Conservation (phyloP, 805 yeast genomes). For the Yamadazyma tumulicola region DNA sequence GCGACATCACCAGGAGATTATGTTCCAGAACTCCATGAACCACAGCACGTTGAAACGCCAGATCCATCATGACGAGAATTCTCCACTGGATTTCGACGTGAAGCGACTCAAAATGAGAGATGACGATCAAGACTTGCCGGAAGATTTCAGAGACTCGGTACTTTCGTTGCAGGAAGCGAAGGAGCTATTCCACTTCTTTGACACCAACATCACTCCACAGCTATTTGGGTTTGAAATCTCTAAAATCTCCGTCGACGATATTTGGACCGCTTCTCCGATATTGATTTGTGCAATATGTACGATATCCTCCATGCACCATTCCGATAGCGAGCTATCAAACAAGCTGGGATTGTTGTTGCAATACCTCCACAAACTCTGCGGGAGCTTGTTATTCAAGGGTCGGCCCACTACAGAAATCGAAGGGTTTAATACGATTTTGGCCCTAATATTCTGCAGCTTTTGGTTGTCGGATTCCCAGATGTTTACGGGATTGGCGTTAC, state of each 20-base stretch:
- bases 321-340: constrained; percentile 27
- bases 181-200: constrained; percentile 51
- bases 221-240: constrained; percentile 63
- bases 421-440: constrained; percentile 58
- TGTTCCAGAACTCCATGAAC: background rate
- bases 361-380: constrained; percentile 32
- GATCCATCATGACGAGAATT: constrained; percentile 2
- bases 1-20: constrained; percentile 4
- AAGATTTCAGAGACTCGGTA: constrained; percentile 37
- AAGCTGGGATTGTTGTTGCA: constrained; percentile 26
- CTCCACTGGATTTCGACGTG: constrained; percentile 3
- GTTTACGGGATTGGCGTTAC: constrained; percentile 67
- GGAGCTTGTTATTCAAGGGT: constrained; percentile 29
- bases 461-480: constrained; percentile 65
- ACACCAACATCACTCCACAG: constrained; percentile 56
- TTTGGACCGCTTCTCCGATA: constrained; percentile 57
- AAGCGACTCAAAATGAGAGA: background rate
- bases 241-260: constrained; percentile 42
- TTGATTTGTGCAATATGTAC: constrained; percentile 58
- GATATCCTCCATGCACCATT: constrained; percentile 61
- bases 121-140: constrained; percentile 8
- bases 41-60: constrained; percentile 5
- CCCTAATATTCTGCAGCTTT: constrained; percentile 61
- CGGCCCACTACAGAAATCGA: constrained; percentile 44
- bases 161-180: constrained; percentile 39